Evolutionary conservation across 1,284 basidiomycete species (phyloP).

Genomic region (Ceratobasidium sp.): DNA sequence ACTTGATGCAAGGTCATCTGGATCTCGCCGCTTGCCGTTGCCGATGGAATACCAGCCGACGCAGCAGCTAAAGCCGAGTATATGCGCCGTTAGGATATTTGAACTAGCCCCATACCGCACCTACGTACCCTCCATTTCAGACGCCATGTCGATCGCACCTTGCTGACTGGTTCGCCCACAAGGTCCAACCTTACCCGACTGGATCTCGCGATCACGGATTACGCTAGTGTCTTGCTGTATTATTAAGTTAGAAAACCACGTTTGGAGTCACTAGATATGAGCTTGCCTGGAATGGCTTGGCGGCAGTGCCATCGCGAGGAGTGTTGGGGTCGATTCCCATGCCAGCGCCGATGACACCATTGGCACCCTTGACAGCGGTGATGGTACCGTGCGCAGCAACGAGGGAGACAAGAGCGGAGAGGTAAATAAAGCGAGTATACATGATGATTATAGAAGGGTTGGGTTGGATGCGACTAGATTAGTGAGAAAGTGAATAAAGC

Average conservation of each 20-base stretch:
- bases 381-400: slow-evolving; percentile 44
- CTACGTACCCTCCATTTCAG: slow-evolving; percentile 43
- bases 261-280: slow-evolving; percentile 11
- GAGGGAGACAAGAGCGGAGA: slow-evolving; percentile 35
- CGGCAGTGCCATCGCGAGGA: slow-evolving; percentile 44
- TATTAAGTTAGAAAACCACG: neutral
- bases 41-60: slow-evolving; percentile 20
- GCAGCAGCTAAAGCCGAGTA: slow-evolving; percentile 13
- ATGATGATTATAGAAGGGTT: slow-evolving; percentile 1
- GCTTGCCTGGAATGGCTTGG: slow-evolving; percentile 42
- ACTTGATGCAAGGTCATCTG: slow-evolving; percentile 33
- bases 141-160: slow-evolving; percentile 44
- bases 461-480: too few species aligned
- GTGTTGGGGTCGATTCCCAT: slow-evolving; percentile 45
- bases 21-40: slow-evolving; percentile 12
- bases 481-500: too few species aligned
- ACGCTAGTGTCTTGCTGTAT: slow-evolving; percentile 43
- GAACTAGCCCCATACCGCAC: too few species aligned
- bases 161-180: slow-evolving; percentile 45
- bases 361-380: slow-evolving; percentile 44
- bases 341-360: slow-evolving; percentile 43
- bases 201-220: slow-evolving; percentile 44
- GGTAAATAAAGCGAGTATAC: slow-evolving; percentile 25
- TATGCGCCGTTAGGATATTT: too few species aligned
- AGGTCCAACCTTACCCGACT: slow-evolving; percentile 41